Base-by-base conservation (phyloP, 257 asterid genomes). In the Nicotiana tabacum region DNA sequence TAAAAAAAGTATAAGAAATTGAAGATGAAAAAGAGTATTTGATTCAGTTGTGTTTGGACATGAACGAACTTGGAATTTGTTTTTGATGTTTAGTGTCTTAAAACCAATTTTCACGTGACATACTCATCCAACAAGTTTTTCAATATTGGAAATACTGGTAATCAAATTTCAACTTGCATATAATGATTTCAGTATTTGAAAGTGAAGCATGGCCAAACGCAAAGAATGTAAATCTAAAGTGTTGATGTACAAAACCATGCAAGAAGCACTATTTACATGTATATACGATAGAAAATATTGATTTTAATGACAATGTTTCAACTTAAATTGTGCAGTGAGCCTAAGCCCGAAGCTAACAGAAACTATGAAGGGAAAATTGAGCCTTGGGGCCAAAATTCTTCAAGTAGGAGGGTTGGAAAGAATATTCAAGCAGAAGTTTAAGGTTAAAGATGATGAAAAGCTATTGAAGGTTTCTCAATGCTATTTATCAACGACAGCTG, bases 351-450 rank as follows among this genome's bases (percentile, higher is more conserved):
- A 89, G 78, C 56, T 90, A 9, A 86, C 86, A 4, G 89, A 90
- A 83, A 85, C 89, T 0, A 83, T 90, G 48, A 89, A 81, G 56
- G 93, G 93, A 57, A 90, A 89, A 83, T 46, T 90, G 80, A 87
- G 87, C 24, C 58, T 90, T 57, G 89, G 92, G 37, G 89, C 91
- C 4, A 89, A 83, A 67, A 83, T 78, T 0, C 74, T 78, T 66
- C 83, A 68, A 79, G 33, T 68, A 56, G 86, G 86, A 62, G 86
- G 86, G 10, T 30, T 83, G 66, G 83, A 83, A 66, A 83, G 70
- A n/a, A 82, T 69, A 35, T 79, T 83, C 57, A 67, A 8, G 81
- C 76, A 83, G 6, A 24, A 21, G 35, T 83, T 83, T 30, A 61
- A 35, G 6, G 65, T 79, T 43, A 32, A 2, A 15, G 74, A 78